A percentile compares a stretch with the other conserved stretches of the same genome.
Evolutionary conservation across 1,284 basidiomycete species (phyloP).

Genomic region (Pterula multifida): DNA sequence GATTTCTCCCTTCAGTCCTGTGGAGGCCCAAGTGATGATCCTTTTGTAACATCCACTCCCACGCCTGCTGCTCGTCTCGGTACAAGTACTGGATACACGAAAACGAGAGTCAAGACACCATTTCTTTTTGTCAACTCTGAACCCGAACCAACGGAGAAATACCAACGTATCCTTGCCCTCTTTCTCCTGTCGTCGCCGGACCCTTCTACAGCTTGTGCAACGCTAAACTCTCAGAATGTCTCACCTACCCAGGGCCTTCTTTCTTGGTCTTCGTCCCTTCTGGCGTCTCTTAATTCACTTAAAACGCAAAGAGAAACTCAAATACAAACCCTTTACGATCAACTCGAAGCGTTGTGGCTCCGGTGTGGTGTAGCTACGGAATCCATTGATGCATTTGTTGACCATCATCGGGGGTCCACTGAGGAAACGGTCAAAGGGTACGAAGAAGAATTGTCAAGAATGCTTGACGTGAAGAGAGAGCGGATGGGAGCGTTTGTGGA

Average conservation of each 20-base stretch:
- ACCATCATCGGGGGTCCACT: conserved; percentile 67
- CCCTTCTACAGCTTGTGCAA: conserved; percentile 15
- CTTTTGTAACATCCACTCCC: conserved; percentile 40
- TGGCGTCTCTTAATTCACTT: conserved; percentile 51
- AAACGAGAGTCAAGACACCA: neutral
- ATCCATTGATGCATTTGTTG: conserved; percentile 76
- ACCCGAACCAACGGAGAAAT: conserved; percentile 25
- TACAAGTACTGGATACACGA: neutral
- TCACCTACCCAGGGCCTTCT: conserved; percentile 52
- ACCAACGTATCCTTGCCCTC: conserved; percentile 46
- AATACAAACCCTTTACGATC: conserved; percentile 81
- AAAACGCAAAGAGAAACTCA: conserved; percentile 60
- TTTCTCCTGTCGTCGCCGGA: conserved; percentile 30
- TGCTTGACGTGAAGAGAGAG: conserved; percentile 81
- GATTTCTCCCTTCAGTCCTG: conserved; percentile 15
- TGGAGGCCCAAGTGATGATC: conserved; percentile 25
- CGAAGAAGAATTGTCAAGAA: conserved; percentile 81
- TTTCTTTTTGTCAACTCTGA: neutral
- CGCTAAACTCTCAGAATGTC: conserved; percentile 36
- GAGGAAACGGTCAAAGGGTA: conserved; percentile 68
- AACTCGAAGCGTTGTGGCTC: conserved; percentile 73
- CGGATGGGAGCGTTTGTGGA: conserved; percentile 81
- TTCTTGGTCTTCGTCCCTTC: conserved; percentile 46
- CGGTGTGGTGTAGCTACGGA: conserved; percentile 60
- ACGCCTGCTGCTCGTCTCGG: conserved; percentile 29